phyloP scores from a whole-genome alignment of 2,329 filamentous ascomycete genomes.

The Monilinia polystroma region DNA sequence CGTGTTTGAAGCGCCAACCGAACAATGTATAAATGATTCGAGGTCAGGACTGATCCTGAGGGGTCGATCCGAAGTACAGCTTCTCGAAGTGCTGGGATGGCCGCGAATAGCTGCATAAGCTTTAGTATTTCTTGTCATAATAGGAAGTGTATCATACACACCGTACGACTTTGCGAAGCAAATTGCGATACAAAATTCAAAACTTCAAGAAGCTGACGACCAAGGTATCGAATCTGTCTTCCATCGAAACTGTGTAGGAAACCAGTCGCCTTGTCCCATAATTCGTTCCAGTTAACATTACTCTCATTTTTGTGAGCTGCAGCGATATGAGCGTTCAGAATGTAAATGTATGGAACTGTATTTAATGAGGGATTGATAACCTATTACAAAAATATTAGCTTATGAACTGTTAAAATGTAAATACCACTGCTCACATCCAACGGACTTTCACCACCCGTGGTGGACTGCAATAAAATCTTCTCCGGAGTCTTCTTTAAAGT shows the following conservation, averaged over 20 bases:
- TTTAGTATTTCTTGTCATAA: slow-evolving; percentile 24
- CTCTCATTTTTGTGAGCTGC: slow-evolving; percentile 40
- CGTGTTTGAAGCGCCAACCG: slow-evolving; percentile 56
- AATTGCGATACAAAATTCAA: slow-evolving; percentile 42
- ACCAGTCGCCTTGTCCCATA: slow-evolving; percentile 51
- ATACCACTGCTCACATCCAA: slow-evolving; percentile 41
- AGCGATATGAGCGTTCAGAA: slow-evolving; percentile 51
- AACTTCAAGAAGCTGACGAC: slow-evolving; percentile 47
- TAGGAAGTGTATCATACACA: slow-evolving; percentile 24
- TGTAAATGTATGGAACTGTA: slow-evolving; percentile 57
- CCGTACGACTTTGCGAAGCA: slow-evolving; percentile 31
- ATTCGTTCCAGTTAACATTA: slow-evolving; percentile 30
- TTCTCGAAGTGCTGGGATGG: slow-evolving; percentile 35
- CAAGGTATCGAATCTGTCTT: slow-evolving; percentile 54
- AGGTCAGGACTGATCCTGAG: slow-evolving; percentile 63
- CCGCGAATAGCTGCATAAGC: slow-evolving; percentile 30
- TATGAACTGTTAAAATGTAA: background rate
- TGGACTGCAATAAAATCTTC: slow-evolving; percentile 39
- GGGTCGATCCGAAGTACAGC: slow-evolving; percentile 68
- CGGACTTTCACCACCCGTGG: slow-evolving; percentile 40
- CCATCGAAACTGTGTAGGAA: slow-evolving; percentile 48
- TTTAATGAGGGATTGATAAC: slow-evolving; percentile 53
- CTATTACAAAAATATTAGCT: slow-evolving; percentile 29
- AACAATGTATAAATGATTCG: slow-evolving; percentile 57
- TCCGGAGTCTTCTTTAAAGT: slow-evolving; percentile 42